Conservation (phyloP, 768 basidiomycete genomes). For the Suillus cothurnatus region DNA sequence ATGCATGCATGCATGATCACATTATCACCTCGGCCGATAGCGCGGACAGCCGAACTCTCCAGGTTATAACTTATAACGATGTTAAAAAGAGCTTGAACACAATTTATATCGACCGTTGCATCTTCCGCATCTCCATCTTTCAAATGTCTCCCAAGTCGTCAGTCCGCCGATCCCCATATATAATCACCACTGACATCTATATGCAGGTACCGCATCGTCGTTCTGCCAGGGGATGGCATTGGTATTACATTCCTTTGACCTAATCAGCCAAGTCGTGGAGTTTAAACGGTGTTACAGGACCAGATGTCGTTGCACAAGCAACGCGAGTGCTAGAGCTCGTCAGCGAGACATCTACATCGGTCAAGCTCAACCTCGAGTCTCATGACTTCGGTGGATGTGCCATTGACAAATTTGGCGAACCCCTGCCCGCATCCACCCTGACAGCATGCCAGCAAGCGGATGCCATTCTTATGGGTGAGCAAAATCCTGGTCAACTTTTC, state of each 20-base stretch:
- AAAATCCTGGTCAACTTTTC: background rate
- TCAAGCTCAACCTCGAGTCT: slow-evolving; percentile 72
- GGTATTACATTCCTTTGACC: slow-evolving; percentile 48
- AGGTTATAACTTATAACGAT: background rate
- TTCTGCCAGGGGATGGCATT: slow-evolving; percentile 97
- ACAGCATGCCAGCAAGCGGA: slow-evolving; percentile 91
- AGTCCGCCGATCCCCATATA: slow-evolving; percentile 16
- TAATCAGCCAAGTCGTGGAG: background rate
- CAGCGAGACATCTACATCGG: slow-evolving; percentile 58
- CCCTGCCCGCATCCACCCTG: slow-evolving; percentile 83
- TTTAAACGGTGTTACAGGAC: slow-evolving; percentile 51
- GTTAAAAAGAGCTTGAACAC: background rate
- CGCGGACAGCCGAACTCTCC: background rate
- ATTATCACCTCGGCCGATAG: slow-evolving; percentile 11
- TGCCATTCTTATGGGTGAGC: slow-evolving; percentile 91
- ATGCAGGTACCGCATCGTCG: slow-evolving; percentile 79
- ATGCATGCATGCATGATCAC: background rate
- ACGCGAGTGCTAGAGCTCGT: slow-evolving; percentile 78
- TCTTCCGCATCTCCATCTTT: background rate
- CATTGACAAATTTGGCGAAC: slow-evolving; percentile 85
- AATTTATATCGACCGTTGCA: slow-evolving; percentile 1
- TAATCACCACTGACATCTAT: slow-evolving; percentile 7
- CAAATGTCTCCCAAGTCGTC: slow-evolving; percentile 51
- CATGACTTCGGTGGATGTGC: slow-evolving; percentile 91
- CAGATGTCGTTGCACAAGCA: slow-evolving; percentile 88